Conservation (phyloP, 148 eudicot species). For the Linanthus parryae region DNA sequence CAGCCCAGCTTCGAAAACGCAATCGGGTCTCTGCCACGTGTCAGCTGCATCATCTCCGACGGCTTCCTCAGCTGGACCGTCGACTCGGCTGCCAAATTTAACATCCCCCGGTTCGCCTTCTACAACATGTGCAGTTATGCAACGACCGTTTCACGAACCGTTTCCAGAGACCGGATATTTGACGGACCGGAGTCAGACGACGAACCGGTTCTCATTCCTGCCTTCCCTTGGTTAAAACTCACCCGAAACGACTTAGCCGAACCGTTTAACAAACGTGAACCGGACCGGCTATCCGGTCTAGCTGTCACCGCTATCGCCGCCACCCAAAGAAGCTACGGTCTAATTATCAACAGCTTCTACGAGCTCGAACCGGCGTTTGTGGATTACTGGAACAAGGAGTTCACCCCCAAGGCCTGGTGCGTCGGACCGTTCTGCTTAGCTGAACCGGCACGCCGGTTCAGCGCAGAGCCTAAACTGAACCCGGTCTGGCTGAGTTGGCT, state of each 20-base stretch:
- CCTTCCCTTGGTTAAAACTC: background rate
- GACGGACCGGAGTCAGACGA: background rate
- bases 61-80: conserved; percentile 1
- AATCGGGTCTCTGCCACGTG: background rate
- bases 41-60: conserved; percentile 1
- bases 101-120: conserved; percentile 3
- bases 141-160: background rate
- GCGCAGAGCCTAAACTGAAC: no score
- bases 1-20: background rate
- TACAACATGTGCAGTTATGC: conserved; percentile 1
- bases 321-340: conserved; percentile 17
- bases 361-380: conserved; percentile 31
- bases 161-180: background rate
- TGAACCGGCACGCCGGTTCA: no score
- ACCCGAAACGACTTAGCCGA: background rate
- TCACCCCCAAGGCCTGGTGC: background rate
- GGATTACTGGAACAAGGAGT: conserved; percentile 6
- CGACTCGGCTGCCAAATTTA: background rate
- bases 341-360: conserved; percentile 26
- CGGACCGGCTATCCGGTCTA: background rate
- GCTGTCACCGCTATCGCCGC: background rate
- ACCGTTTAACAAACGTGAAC: no score
- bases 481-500: conserved; percentile 24
- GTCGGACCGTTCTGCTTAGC: conserved; percentile 7
- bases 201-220: background rate